These are phyloP conservation scores for Phytophthora capsici DNA, from an alignment of 352 stramenopile species.

Conservation along the genomic window DNA sequence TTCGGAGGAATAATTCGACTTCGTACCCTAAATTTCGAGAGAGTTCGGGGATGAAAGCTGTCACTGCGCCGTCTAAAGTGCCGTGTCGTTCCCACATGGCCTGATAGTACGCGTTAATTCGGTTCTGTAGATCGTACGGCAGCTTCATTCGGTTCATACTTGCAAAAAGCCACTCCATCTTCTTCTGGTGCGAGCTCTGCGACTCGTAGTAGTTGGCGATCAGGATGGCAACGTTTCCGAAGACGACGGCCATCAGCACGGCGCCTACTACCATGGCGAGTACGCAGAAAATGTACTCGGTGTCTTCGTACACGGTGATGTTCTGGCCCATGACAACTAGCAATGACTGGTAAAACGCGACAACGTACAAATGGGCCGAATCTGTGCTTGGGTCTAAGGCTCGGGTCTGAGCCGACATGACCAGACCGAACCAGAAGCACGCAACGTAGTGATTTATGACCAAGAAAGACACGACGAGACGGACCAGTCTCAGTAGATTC, in stretches of 20 bases:
- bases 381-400: constrained; percentile 35
- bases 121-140: constrained; percentile 78
- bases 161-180: constrained; percentile 88
- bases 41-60: constrained; percentile 79
- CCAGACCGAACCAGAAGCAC: constrained; percentile 75
- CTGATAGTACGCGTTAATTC: constrained; percentile 89
- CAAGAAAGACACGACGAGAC: constrained; percentile 71
- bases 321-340: constrained; percentile 87
- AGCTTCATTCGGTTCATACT: constrained; percentile 87
- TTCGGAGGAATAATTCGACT: constrained; percentile 82
- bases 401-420: constrained; percentile 65
- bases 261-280: constrained; percentile 72
- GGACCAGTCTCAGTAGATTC: constrained; percentile 73
- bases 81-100: constrained; percentile 87
- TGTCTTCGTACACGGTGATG: constrained; percentile 66
- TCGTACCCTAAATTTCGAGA: constrained; percentile 85
- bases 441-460: constrained; percentile 83
- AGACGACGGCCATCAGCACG: constrained; percentile 86
- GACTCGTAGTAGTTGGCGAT: constrained; percentile 89
- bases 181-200: constrained; percentile 84
- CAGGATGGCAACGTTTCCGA: constrained; percentile 86
- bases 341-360: constrained; percentile 71
- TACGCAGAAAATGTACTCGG: constrained; percentile 80
- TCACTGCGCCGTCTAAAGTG: constrained; percentile 77
- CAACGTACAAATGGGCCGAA: constrained; percentile 57